These are phyloP conservation scores for Poterioochromonas sp. DNA, from an alignment of 352 stramenopile genomes.

Conservation along the genomic window DNA sequence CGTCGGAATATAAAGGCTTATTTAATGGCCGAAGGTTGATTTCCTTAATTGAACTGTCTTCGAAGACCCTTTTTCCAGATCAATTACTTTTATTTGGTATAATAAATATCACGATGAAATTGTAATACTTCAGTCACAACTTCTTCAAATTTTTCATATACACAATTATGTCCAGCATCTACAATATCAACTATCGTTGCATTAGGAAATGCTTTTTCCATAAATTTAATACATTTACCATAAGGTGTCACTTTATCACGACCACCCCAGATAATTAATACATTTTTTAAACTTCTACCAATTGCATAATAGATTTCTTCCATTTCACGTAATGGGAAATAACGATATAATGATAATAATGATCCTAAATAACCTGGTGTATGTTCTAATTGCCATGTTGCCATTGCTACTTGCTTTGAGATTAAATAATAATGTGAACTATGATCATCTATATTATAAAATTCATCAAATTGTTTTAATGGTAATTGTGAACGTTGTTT, in stretches of 20 bases:
- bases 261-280: constrained; percentile 10
- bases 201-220: constrained; percentile 30
- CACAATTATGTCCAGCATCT: constrained; percentile 16
- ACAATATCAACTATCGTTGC: constrained; percentile 17
- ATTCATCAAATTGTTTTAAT: neutral
- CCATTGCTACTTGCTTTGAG: constrained; percentile 4
- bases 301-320: constrained; percentile 8
- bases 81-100: neutral
- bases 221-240: neutral
- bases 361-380: constrained; percentile 33
- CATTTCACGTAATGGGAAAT: constrained; percentile 27
- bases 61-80: no score
- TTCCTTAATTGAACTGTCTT: no score
- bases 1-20: no score
- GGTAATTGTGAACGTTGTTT: neutral
- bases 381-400: constrained; percentile 23
- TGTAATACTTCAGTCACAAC: constrained; percentile 2
- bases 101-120: neutral
- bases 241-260: constrained; percentile 14
- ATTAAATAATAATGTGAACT: neutral
- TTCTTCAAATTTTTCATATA: constrained; percentile 32
- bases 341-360: neutral
- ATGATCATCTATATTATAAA: neutral
- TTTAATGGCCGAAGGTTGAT: no score
- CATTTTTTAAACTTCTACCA: neutral